Percentiles rank a stretch among this genome's conserved stretches.
These are phyloP conservation scores for Jaltomata sinuosa DNA, from an alignment of 257 asterid genomes.

Conservation along the genomic window DNA sequence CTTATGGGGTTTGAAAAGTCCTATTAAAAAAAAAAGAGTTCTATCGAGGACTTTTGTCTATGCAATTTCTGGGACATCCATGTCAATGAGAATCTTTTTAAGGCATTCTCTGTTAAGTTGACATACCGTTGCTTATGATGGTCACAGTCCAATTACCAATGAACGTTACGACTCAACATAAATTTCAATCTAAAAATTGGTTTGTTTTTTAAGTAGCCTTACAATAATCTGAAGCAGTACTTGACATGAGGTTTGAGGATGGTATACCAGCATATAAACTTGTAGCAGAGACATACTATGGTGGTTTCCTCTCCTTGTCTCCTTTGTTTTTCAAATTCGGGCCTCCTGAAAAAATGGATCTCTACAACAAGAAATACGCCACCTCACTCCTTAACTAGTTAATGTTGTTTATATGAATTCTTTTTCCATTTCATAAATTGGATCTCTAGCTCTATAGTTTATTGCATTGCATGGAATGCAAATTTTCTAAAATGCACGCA, in stretches of 20 bases:
- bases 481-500: neutral
- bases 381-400: neutral
- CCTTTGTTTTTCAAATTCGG: neutral
- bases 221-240: neutral
- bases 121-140: neutral
- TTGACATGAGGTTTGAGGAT: neutral
- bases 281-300: neutral
- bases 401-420: neutral
- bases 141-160: neutral
- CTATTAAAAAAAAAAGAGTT: no score
- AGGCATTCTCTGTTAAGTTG: neutral
- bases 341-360: neutral
- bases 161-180: neutral
- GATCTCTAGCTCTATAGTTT: neutral
- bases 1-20: no score
- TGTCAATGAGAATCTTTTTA: neutral
- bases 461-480: neutral
- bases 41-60: neutral
- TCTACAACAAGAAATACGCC: neutral
- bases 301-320: neutral
- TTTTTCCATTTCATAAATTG: neutral
- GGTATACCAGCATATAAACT: neutral
- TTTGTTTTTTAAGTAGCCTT: neutral
- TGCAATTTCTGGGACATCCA: neutral
- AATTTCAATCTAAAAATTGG: neutral